A percentile compares a stretch with the other conserved stretches of the same genome.
phyloP scores from a whole-genome alignment of 2,329 filamentous ascomycete species.

The Diplodia sapinea region DNA sequence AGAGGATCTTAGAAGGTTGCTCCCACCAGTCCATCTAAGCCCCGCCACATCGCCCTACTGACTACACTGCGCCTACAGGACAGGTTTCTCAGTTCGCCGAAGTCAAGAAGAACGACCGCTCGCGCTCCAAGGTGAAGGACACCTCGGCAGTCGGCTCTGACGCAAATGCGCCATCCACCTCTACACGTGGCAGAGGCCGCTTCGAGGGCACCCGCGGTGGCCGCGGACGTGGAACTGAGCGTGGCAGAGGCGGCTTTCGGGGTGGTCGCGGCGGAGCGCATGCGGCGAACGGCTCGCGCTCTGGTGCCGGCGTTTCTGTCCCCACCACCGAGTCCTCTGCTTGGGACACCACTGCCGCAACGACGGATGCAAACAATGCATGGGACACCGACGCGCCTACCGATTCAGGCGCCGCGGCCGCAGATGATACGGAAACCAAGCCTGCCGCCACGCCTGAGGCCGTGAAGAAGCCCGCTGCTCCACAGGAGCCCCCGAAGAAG shows the following conservation, averaged over 20 bases:
- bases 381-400: slow-evolving; percentile 37
- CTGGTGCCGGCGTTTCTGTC: slow-evolving; percentile 59
- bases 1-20: slow-evolving; percentile 78
- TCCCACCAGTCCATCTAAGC: not conserved
- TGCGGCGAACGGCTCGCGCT: slow-evolving; percentile 66
- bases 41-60: slow-evolving; percentile 35
- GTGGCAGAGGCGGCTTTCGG: slow-evolving; percentile 57
- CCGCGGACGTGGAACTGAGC: slow-evolving; percentile 65
- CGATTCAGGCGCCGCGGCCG: slow-evolving; percentile 43
- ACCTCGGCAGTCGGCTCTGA: slow-evolving; percentile 60
- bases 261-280: slow-evolving; percentile 67
- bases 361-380: slow-evolving; percentile 38
- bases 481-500: slow-evolving; percentile 53
- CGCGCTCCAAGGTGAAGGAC: slow-evolving; percentile 75
- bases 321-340: slow-evolving; percentile 73
- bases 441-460: slow-evolving; percentile 42
- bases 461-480: slow-evolving; percentile 43
- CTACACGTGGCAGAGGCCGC: slow-evolving; percentile 27
- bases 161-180: slow-evolving; percentile 35
- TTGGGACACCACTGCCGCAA: slow-evolving; percentile 57
- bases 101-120: slow-evolving; percentile 77
- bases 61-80: slow-evolving; percentile 56
- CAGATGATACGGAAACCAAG: slow-evolving; percentile 42
- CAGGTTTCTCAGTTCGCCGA: slow-evolving; percentile 83
- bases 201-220: slow-evolving; percentile 59